phyloP scores from a whole-genome alignment of 1,284 basidiomycete genomes.

The Cutaneotrichosporon mucoides region DNA sequence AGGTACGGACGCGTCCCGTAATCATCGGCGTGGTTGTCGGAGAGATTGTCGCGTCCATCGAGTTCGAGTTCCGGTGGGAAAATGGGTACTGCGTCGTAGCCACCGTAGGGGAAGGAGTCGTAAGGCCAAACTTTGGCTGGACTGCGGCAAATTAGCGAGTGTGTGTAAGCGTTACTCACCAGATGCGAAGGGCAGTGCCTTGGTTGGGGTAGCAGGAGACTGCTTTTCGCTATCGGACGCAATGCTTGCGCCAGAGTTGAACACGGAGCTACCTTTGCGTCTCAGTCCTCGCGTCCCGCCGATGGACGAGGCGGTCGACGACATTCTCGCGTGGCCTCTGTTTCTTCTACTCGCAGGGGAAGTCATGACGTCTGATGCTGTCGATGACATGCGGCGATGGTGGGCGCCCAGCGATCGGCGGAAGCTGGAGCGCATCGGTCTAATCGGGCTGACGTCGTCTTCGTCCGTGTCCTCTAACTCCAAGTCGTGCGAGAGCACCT shows the following conservation, averaged over 20 bases:
- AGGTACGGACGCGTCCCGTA: slow-evolving; percentile 6
- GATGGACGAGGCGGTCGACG: slow-evolving; percentile 21
- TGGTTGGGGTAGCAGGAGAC: slow-evolving; percentile 40
- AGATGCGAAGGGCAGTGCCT: slow-evolving; percentile 22
- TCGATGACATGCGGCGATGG: slow-evolving; percentile 18
- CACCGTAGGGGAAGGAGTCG: slow-evolving; percentile 35
- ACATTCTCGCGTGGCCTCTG: slow-evolving; percentile 11
- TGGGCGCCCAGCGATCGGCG: slow-evolving; percentile 4
- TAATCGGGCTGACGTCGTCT: slow-evolving; percentile 16
- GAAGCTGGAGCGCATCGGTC: slow-evolving; percentile 9
- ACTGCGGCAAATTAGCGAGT: slow-evolving; percentile 12
- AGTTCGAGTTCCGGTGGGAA: slow-evolving; percentile 22
- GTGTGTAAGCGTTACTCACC: slow-evolving; percentile 14
- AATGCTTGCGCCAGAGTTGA: slow-evolving; percentile 38
- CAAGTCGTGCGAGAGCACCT: background rate
- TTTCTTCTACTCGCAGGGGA: slow-evolving; percentile 5
- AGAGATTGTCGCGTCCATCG: background rate
- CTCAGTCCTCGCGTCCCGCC: slow-evolving; percentile 37
- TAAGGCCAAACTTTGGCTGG: slow-evolving; percentile 23
- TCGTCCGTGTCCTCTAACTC: slow-evolving; percentile 14
- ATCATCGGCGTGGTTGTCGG: slow-evolving; percentile 6
- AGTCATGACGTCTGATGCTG: slow-evolving; percentile 16
- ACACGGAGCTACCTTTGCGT: slow-evolving; percentile 46
- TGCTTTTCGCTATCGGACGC: slow-evolving; percentile 21
- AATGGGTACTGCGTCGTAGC: slow-evolving; percentile 33